Conservation (phyloP, 176 grass and related monocot genomes). For the Chloris gayana region DNA sequence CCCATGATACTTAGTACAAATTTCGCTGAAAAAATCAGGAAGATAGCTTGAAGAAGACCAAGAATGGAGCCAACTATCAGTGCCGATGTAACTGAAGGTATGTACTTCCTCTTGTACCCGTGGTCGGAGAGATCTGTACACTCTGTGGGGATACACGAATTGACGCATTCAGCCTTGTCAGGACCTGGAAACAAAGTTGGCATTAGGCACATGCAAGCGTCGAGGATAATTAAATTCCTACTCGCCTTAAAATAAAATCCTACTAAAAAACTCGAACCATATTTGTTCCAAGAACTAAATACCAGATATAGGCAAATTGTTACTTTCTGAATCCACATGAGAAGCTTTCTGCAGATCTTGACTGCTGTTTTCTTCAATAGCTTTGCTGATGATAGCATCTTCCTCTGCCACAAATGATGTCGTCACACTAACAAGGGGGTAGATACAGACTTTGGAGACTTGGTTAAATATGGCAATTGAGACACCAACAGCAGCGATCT, state of each 20-base stretch:
- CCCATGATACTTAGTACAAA: conserved; percentile 80
- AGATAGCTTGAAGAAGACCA: conserved; percentile 80
- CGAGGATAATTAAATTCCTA: no score
- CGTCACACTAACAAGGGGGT: conserved; percentile 92
- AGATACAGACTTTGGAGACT: conserved; percentile 93
- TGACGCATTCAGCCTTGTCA: conserved; percentile 46
- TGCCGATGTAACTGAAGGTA: conserved; percentile 93
- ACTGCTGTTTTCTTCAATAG: conserved; percentile 51
- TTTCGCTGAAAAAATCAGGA: conserved; percentile 78
- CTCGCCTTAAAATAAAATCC: conserved; percentile 10
- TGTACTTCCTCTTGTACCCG: conserved; percentile 66
- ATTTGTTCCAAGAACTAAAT: conserved; percentile 26
- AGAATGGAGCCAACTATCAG: conserved; percentile 81
- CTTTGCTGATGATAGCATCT: conserved; percentile 81
- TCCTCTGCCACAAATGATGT: conserved; percentile 99
- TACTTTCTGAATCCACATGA: conserved; percentile 36
- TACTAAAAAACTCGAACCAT: not conserved
- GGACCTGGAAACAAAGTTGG: conserved; percentile 49
- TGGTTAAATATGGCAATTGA: conserved; percentile 99
- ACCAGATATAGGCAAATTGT: conserved; percentile 38
- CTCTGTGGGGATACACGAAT: conserved; percentile 37
- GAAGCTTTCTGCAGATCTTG: conserved; percentile 73
- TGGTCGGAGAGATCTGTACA: conserved; percentile 43
- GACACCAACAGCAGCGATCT: conserved; percentile 91
- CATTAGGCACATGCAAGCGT: not conserved